These are phyloP conservation scores for Penicillium manginii DNA, from an alignment of 495 filamentous ascomycete species.

Conservation along the genomic window DNA sequence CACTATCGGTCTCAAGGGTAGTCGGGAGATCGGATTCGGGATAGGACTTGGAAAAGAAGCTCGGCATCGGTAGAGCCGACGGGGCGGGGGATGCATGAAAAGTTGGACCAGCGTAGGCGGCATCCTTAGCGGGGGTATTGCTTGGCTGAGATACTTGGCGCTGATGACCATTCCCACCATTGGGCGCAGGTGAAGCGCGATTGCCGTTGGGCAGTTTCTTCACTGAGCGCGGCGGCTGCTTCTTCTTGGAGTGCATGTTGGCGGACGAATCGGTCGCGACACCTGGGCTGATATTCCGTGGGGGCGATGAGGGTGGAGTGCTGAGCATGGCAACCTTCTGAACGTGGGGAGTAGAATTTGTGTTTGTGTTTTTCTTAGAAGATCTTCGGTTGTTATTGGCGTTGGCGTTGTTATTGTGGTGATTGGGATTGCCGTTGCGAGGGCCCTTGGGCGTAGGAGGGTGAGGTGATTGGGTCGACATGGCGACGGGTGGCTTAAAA, in stretches of 20 bases:
- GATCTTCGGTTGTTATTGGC: slow-evolving; percentile 37
- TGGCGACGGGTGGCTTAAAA: slow-evolving; percentile 48
- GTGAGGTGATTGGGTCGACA: slow-evolving; percentile 48
- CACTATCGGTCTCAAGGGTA: slow-evolving; percentile 43
- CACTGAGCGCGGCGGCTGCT: slow-evolving; percentile 37
- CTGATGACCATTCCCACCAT: slow-evolving; percentile 36
- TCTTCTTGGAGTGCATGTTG: slow-evolving; percentile 44
- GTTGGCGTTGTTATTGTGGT: neutral
- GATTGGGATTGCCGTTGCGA: slow-evolving; percentile 27
- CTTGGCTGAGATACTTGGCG: slow-evolving; percentile 30
- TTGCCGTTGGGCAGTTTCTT: slow-evolving; percentile 43
- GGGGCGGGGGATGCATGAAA: slow-evolving; percentile 96
- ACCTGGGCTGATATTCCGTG: slow-evolving; percentile 41
- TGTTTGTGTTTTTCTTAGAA: slow-evolving; percentile 33
- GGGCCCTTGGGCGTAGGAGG: slow-evolving; percentile 44
- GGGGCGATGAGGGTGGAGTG: slow-evolving; percentile 52
- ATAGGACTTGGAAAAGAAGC: slow-evolving; percentile 83
- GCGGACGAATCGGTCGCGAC: slow-evolving; percentile 38
- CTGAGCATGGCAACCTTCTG: slow-evolving; percentile 36
- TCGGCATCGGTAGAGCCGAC: slow-evolving; percentile 89
- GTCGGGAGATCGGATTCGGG: slow-evolving; percentile 56
- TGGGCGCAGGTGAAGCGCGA: slow-evolving; percentile 28
- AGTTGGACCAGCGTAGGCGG: slow-evolving; percentile 86
- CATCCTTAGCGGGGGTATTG: slow-evolving; percentile 50
- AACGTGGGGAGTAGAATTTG: slow-evolving; percentile 31